Evolutionary conservation across 345 rosid species (phyloP).

Genomic region (Brassica incana): DNA sequence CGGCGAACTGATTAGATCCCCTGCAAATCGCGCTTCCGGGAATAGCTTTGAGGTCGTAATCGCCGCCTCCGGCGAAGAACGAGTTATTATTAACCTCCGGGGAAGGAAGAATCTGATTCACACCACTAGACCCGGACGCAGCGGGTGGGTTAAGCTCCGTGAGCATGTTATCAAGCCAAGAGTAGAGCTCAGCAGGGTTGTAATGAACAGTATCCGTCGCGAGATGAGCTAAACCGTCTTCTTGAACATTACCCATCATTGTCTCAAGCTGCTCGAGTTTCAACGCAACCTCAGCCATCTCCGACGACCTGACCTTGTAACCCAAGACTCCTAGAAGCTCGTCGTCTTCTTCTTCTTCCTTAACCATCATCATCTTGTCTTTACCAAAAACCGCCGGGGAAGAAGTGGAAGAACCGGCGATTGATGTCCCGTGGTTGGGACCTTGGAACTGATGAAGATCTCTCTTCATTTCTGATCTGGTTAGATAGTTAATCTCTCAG

Average conservation of each 20-base stretch:
- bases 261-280: constrained; percentile 81
- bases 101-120: constrained; percentile 8
- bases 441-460: constrained; percentile 47
- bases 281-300: constrained; percentile 82
- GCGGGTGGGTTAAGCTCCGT: constrained; percentile 59
- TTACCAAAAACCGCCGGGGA: neutral
- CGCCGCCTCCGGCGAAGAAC: constrained; percentile 41
- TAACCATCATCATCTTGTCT: constrained; percentile 52
- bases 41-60: constrained; percentile 69
- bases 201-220: constrained; percentile 72
- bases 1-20: constrained; percentile 24
- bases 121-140: neutral
- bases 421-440: constrained; percentile 19
- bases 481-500: neutral
- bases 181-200: constrained; percentile 68
- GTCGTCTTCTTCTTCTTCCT: constrained; percentile 49
- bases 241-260: constrained; percentile 61
- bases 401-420: constrained; percentile 1
- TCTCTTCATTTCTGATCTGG: constrained; percentile 49
- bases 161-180: constrained; percentile 69
- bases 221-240: constrained; percentile 62
- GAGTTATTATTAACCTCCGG: constrained; percentile 31
- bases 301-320: constrained; percentile 72
- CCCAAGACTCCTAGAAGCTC: constrained; percentile 73
- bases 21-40: constrained; percentile 66